Conservation (phyloP, 352 stramenopile species). For the Globisporangium heterothallicum region DNA sequence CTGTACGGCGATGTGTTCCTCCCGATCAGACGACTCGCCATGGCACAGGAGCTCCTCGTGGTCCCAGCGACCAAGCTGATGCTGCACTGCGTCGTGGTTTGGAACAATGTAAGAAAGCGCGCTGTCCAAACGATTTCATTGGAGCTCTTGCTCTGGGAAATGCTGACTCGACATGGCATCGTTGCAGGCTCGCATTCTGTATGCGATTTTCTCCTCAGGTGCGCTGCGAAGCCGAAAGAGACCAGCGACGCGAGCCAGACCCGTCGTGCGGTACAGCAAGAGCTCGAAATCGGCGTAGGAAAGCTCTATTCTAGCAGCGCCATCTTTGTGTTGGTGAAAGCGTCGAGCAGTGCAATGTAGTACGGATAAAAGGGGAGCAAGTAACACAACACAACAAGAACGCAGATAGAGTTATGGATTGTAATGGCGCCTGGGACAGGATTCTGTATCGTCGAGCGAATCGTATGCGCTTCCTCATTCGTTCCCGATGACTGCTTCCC, state of each 20-base stretch:
- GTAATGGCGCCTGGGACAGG: too few relatives aligned
- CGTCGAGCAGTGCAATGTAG: too few relatives aligned
- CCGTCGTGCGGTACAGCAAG: constrained; percentile 9
- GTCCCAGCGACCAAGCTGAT: constrained; percentile 19
- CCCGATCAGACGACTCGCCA: constrained; percentile 23
- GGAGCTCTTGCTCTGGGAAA: background rate
- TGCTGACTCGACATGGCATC: background rate
- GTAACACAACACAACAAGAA: too few relatives aligned
- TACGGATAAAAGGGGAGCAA: too few relatives aligned
- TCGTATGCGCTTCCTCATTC: too few relatives aligned
- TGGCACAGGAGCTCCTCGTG: constrained; percentile 1
- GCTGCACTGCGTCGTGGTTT: constrained; percentile 35
- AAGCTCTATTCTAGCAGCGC: background rate
- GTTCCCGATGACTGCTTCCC: background rate
- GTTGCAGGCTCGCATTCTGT: constrained; percentile 26
- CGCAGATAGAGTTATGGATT: too few relatives aligned
- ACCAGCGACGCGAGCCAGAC: background rate
- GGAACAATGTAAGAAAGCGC: constrained; percentile 35
- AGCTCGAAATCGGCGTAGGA: constrained; percentile 19
- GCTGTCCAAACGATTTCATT: background rate
- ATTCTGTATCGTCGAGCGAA: too few relatives aligned
- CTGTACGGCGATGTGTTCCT: constrained; percentile 57
- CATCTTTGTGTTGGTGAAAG: too few relatives aligned
- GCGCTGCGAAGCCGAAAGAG: constrained; percentile 12
- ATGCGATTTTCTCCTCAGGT: constrained; percentile 28